Evolutionary conservation across 192 early-diverging fungal species (phyloP).

Genomic region (Coemansia sp.): DNA sequence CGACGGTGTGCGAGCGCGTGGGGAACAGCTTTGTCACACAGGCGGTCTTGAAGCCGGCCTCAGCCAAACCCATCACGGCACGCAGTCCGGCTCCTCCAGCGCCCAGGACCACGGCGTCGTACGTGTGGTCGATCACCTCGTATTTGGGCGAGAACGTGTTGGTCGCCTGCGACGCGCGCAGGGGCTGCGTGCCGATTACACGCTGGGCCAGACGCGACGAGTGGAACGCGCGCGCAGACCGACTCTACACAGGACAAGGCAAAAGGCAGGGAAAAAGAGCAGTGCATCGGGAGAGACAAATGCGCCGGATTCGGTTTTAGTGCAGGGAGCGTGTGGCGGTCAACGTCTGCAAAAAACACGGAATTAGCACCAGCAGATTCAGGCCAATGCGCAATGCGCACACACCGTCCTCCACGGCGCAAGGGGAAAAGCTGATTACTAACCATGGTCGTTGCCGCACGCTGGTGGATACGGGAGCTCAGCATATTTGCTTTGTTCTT

Average conservation of each 20-base stretch:
- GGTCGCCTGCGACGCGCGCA: constrained; percentile 68
- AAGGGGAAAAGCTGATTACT: no score
- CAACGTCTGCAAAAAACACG: neutral
- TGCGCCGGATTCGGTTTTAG: no score
- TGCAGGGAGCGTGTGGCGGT: no score
- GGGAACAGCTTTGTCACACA: constrained; percentile 99
- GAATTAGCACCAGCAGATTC: no score
- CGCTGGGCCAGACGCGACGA: constrained; percentile 59
- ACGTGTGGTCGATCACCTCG: constrained; percentile 96
- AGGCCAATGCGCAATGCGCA: no score
- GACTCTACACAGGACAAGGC: constrained; percentile 15
- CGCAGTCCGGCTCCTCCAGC: constrained; percentile 98
- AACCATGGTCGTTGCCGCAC: constrained; percentile 33
- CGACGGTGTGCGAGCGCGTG: constrained; percentile 96
- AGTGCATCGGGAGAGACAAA: neutral
- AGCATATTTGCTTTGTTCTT: constrained; percentile 17
- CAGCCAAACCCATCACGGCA: constrained; percentile 94
- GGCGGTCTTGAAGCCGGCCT: constrained; percentile 93
- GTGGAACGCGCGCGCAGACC: constrained; percentile 60
- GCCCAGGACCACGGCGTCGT: constrained; percentile 97
- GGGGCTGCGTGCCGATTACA: constrained; percentile 69
- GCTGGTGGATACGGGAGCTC: constrained; percentile 30
- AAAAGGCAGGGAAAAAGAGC: neutral
- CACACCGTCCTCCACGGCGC: no score
- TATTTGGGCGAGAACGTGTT: constrained; percentile 62